Base-by-base conservation (phyloP, 108 stramenopile species). In the Poteriospumella lacustris region DNA sequence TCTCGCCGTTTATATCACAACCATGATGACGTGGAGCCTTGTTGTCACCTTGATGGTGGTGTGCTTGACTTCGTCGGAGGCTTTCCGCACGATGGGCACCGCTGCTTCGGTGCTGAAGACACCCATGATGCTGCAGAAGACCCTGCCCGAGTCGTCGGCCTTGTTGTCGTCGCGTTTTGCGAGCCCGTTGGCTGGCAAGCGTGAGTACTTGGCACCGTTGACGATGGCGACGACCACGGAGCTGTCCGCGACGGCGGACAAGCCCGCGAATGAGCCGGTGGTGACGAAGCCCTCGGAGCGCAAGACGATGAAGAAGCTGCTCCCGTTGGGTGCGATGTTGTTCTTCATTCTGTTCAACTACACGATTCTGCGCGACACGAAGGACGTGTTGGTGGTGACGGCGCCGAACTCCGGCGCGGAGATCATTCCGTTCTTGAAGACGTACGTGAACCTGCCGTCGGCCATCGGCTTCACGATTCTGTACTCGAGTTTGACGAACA, bases 271-370 rank as follows among this genome's bases (percentile, higher is more conserved):
- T 58, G 42, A 39, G 58, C 2, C 0, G 36, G 59, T 0, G 33
- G 38, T 33, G 9, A 38, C 59, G 33, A 2, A 38, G 2, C 15
- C 33, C 59, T 60, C 0, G 59, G 0, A 3, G 59, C 29, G 44
- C 43, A 75, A 75, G 73, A 56, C 95, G 95, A 85, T 86, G 91
- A 92, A 93, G 77, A 97, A 97, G 82, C 82, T 97, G 29, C 42
- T 95, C 2, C 95, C 96, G 9, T 82, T 97, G 40, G 92, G 89
- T 2, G 58, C 90, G 58, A 97, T 97, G 93, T 94, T 97, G 84
- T 97, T 97, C 86, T 93, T 92, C 80, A 95, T 95, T 64, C 86
- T 97, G 26, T 97, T 97, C 88, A 96, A 94, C 86, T 97, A 96
- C 88, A 97, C 96, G 75, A 95, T 97, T 76, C 86, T 96, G 19